These are phyloP conservation scores for Trichothecium sympodiale DNA, from an alignment of 2,329 filamentous ascomycete genomes.

Conservation along the genomic window DNA sequence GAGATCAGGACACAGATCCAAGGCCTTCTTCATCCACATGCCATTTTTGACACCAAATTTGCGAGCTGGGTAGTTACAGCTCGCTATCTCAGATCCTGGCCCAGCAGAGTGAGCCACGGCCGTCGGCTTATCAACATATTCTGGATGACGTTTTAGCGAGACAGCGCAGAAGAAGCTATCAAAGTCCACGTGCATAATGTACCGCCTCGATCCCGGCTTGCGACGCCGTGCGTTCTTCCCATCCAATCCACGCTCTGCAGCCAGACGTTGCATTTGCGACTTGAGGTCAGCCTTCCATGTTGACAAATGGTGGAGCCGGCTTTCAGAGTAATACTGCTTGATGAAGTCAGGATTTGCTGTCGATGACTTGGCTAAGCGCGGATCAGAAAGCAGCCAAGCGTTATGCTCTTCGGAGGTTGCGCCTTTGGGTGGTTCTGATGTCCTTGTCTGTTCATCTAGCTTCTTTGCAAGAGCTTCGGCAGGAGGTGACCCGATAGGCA, in stretches of 20 bases:
- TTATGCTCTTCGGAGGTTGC: constrained; percentile 92
- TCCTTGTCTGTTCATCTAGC: background rate
- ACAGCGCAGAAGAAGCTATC: constrained; percentile 98
- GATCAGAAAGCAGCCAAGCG: constrained; percentile 70
- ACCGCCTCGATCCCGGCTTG: constrained; percentile 53
- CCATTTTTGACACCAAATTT: constrained; percentile 86
- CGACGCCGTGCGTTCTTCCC: constrained; percentile 35
- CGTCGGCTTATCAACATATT: constrained; percentile 66
- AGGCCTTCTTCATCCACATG: constrained; percentile 97
- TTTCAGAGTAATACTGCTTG: constrained; percentile 91
- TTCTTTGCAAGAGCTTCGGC: background rate
- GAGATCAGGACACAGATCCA: constrained; percentile 72
- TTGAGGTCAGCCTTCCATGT: constrained; percentile 96
- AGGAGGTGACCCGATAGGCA: constrained; percentile 8
- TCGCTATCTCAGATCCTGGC: constrained; percentile 86
- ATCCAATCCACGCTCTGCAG: constrained; percentile 52
- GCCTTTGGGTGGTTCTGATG: constrained; percentile 35
- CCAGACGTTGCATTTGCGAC: constrained; percentile 70
- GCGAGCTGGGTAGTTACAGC: constrained; percentile 89
- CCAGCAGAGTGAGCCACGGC: constrained; percentile 84
- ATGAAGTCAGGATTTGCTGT: constrained; percentile 89
- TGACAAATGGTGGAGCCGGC: constrained; percentile 85
- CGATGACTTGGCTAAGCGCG: constrained; percentile 76
- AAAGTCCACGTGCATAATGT: constrained; percentile 93
- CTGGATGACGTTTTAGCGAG: constrained; percentile 65